Evolutionary conservation across 2,329 filamentous ascomycete species (phyloP).

Genomic region (Penicillium brevicompactum): DNA sequence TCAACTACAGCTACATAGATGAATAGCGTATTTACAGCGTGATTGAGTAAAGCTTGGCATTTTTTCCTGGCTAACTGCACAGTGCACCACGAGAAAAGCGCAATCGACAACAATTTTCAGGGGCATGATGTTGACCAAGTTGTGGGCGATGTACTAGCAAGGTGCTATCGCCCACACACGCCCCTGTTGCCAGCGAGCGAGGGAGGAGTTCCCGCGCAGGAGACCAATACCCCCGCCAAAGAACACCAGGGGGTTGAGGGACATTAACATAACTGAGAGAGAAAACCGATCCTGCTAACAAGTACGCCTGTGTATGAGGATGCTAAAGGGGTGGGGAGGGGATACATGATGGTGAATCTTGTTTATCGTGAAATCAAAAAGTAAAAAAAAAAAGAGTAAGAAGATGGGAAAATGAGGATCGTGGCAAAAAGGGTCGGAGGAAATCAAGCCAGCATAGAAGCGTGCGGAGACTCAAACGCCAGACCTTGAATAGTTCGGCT

Average conservation of each 20-base stretch:
- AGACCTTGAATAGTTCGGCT: background rate
- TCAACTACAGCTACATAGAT: background rate
- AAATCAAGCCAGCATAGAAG: slow-evolving; percentile 11
- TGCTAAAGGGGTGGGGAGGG: slow-evolving; percentile 37
- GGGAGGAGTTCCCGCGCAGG: slow-evolving; percentile 6
- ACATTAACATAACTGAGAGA: slow-evolving; percentile 28
- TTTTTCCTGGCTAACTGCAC: slow-evolving; percentile 23
- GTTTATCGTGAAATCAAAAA: slow-evolving; percentile 45
- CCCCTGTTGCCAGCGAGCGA: slow-evolving; percentile 17
- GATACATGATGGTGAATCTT: slow-evolving; percentile 54
- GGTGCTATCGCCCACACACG: slow-evolving; percentile 8
- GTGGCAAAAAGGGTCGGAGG: slow-evolving; percentile 15
- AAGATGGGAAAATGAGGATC: slow-evolving; percentile 18
- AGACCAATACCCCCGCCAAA: slow-evolving; percentile 15
- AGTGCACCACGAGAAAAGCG: slow-evolving; percentile 12
- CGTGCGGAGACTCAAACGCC: slow-evolving; percentile 1
- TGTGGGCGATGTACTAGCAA: slow-evolving; percentile 8
- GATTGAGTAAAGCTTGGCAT: slow-evolving; percentile 14
- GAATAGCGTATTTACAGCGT: background rate
- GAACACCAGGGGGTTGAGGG: slow-evolving; percentile 14
- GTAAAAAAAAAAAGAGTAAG: slow-evolving; percentile 15
- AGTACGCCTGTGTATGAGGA: slow-evolving; percentile 46
- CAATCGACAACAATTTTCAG: slow-evolving; percentile 16
- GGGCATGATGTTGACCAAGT: slow-evolving; percentile 9
- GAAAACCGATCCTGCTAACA: slow-evolving; percentile 35